Conservation (phyloP, 2,329 filamentous ascomycete species). For the Akanthomyces muscarius region DNA sequence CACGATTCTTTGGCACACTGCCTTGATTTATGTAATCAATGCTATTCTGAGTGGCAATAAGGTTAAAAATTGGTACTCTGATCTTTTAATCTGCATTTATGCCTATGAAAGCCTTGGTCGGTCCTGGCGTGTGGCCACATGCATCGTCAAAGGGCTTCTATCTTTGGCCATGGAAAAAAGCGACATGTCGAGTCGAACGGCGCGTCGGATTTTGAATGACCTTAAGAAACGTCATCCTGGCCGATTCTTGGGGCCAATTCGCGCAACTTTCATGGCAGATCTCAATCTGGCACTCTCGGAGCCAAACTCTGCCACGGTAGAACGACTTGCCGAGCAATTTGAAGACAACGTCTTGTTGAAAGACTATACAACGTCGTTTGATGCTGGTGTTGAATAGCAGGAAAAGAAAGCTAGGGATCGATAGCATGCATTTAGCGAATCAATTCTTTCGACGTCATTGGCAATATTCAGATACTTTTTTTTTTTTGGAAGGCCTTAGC, state of each 20-base stretch:
- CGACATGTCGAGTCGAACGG: conserved; percentile 28
- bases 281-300: conserved; percentile 33
- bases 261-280: conserved; percentile 36
- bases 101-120: conserved; percentile 34
- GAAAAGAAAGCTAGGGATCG: neutral
- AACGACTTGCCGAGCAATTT: conserved; percentile 32
- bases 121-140: conserved; percentile 34
- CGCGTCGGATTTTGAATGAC: conserved; percentile 29
- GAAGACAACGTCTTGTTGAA: conserved; percentile 32
- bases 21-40: conserved; percentile 37
- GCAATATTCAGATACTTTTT: too few relatives aligned
- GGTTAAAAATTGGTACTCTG: conserved; percentile 31
- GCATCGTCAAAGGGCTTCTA: conserved; percentile 32
- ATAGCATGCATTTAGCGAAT: neutral
- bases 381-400: neutral
- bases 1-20: conserved; percentile 39
- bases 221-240: conserved; percentile 26
- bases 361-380: conserved; percentile 29
- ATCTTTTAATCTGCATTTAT: conserved; percentile 37
- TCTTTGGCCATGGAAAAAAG: conserved; percentile 34
- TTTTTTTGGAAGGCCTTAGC: too few relatives aligned
- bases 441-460: neutral
- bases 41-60: conserved; percentile 30
- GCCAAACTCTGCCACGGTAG: conserved; percentile 31
- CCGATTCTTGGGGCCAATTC: conserved; percentile 24